phyloP scores from a whole-genome alignment of 192 early-diverging fungal genomes.

The Phlyctochytrium arcticum region DNA sequence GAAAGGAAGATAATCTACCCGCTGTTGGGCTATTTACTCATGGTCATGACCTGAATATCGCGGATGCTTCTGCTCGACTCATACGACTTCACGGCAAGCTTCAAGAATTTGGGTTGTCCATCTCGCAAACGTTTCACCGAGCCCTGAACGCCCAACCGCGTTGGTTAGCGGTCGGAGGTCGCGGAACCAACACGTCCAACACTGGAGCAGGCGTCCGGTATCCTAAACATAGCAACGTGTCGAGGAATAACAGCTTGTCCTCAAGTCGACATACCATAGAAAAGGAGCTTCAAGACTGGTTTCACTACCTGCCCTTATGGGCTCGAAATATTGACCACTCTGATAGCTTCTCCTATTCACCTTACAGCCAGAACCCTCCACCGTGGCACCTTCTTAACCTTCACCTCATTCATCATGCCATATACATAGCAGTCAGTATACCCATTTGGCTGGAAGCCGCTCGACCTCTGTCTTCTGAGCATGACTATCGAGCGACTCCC shows the following conservation, averaged over 20 bases:
- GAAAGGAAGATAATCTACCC: constrained; percentile 6
- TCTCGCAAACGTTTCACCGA: not conserved
- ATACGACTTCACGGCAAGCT: not conserved
- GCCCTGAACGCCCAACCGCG: not conserved
- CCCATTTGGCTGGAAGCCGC: not conserved
- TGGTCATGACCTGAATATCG: constrained; percentile 14
- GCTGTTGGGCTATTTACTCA: constrained; percentile 19
- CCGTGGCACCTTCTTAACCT: constrained; percentile 21
- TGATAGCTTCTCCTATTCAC: not conserved
- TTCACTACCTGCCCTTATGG: constrained; percentile 11
- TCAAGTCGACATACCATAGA: not conserved
- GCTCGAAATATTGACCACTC: constrained; percentile 2
- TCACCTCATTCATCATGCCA: constrained; percentile 18
- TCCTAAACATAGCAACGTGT: not conserved
- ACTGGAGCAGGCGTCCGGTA: not conserved
- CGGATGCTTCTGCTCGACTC: not conserved
- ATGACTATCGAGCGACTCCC: too few species aligned
- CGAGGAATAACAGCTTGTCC: not conserved
- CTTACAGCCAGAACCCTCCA: constrained; percentile 1
- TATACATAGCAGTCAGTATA: constrained; percentile 16
- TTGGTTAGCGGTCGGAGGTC: not conserved
- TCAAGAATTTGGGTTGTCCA: not conserved
- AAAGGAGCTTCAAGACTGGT: not conserved
- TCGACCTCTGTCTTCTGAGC: too few species aligned
- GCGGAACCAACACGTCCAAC: not conserved